Evolutionary conservation across 23 red algal species (phyloP), one percentile per base, ranked within the genome.

Genomic region (Chondrus crispus): DNA sequence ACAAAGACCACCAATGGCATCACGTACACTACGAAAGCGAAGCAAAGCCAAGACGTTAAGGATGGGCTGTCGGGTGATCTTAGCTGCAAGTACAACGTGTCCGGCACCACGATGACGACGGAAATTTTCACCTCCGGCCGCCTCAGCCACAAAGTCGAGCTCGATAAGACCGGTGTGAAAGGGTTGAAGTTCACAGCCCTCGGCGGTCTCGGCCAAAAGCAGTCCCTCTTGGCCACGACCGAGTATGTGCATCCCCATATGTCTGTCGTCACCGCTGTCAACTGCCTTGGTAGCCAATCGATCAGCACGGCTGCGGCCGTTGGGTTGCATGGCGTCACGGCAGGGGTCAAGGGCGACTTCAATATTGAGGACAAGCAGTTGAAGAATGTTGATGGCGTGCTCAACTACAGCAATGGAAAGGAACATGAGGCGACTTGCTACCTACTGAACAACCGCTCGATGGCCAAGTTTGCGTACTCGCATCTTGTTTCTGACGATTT

Each of bases 81-180:
- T 38, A 85, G 80, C 62, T 88, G 82, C 63, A 93, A 96, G 81
- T 91, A 89, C 64, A 74, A 47, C 29, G 54, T 88, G 7, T 75
- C 83, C 32, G 87, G 87, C 70, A 64, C 88, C 42, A 91, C 77
- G 44, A 91, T 96, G 55, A 96, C 88, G 7, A 92, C 95, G 33
- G 93, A 93, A 53, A 52, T 96, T 33, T 89, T 90, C 74, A 96
- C 95, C 14, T 87, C 85, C 33, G 95, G 95, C 22, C 88, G 70
- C 50, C 66, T 96, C 83, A 83, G 85, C 36, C 89, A 90, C 42
- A 88, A 96, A 68, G 74, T 88, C 45, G 82, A 79, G 45, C 85
- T 96, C 24, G 81, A 96, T 46, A 86, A 89, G 54, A 86, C 85
- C 10, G 95, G 95, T 18, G 95, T 96, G 30, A 75, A 92, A 57